phyloP scores from a whole-genome alignment of 1,139 yeast species.

The Ogataea hybrid region DNA sequence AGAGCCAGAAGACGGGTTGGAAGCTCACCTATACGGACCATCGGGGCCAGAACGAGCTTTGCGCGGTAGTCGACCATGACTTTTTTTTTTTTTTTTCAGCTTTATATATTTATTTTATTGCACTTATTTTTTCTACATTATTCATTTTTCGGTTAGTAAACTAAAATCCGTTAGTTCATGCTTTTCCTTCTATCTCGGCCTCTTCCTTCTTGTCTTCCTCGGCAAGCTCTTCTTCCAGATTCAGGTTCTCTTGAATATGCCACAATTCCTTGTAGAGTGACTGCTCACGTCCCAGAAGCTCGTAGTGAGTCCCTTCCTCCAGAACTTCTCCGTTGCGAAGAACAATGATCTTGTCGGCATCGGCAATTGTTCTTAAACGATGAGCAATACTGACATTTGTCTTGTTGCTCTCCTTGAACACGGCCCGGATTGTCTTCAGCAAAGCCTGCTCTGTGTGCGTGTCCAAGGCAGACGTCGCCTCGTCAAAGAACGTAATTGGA shows the following conservation, averaged over 20 bases:
- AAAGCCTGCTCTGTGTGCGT: conserved; percentile 93
- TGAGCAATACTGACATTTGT: conserved; percentile 95
- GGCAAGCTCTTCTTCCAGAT: conserved; percentile 43
- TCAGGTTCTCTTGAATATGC: conserved; percentile 87
- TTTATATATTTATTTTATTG: not conserved
- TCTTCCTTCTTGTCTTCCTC: conserved; percentile 24
- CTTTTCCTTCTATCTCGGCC: not conserved
- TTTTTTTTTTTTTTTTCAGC: not conserved
- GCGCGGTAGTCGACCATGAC: conserved; percentile 54
- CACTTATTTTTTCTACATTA: not conserved
- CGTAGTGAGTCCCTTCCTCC: conserved; percentile 83
- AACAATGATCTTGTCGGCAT: conserved; percentile 90
- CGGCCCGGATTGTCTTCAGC: conserved; percentile 63
- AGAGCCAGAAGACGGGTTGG: conserved; percentile 82
- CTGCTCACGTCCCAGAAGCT: conserved; percentile 48
- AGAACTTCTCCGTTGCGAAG: conserved; percentile 72
- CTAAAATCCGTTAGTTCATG: not conserved
- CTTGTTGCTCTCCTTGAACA: conserved; percentile 52
- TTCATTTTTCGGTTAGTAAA: not conserved
- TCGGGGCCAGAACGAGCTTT: conserved; percentile 85
- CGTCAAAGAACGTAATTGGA: conserved; percentile 92
- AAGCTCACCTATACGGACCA: conserved; percentile 94
- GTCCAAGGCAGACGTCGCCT: conserved; percentile 95
- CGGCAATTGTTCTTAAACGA: conserved; percentile 89
- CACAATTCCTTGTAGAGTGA: conserved; percentile 79